These are phyloP conservation scores for Xanthoparmelia taractica DNA, from an alignment of 495 filamentous ascomycete species.

Conservation along the genomic window DNA sequence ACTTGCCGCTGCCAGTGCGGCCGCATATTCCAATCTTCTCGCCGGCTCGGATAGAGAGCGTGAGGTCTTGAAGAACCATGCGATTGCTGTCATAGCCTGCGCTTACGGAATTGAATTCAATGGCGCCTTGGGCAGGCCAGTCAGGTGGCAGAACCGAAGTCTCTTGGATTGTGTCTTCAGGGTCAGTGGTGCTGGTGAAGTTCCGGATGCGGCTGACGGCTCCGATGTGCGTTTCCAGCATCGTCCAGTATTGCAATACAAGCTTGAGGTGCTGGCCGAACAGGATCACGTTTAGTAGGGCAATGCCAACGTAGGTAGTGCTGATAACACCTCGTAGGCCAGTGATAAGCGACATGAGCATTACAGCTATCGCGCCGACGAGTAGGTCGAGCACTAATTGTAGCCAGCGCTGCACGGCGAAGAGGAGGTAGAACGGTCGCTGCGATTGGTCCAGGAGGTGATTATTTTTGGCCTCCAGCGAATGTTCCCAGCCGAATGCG, in stretches of 20 bases:
- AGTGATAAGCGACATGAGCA: slow-evolving; percentile 42
- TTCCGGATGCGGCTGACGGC: slow-evolving; percentile 51
- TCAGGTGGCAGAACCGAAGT: slow-evolving; percentile 33
- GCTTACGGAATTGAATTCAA: slow-evolving; percentile 42
- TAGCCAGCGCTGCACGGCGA: slow-evolving; percentile 48
- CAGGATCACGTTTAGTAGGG: slow-evolving; percentile 50
- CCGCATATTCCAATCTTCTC: slow-evolving; percentile 49
- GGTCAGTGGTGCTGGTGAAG: slow-evolving; percentile 43
- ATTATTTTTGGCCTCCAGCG: slow-evolving; percentile 41
- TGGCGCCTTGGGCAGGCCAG: slow-evolving; percentile 46
- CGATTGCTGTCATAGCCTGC: slow-evolving; percentile 35
- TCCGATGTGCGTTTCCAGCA: slow-evolving; percentile 50
- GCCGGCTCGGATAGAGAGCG: slow-evolving; percentile 43
- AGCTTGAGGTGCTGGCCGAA: slow-evolving; percentile 47
- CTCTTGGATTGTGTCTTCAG: slow-evolving; percentile 42
- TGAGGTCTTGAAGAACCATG: slow-evolving; percentile 43
- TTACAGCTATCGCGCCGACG: slow-evolving; percentile 41
- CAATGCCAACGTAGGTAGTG: slow-evolving; percentile 49
- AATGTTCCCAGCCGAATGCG: slow-evolving; percentile 49
- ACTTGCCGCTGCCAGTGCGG: slow-evolving; percentile 37
- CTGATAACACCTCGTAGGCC: slow-evolving; percentile 37
- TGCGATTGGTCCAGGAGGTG: slow-evolving; percentile 50
- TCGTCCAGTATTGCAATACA: slow-evolving; percentile 50
- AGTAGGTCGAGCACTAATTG: slow-evolving; percentile 44
- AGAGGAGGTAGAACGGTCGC: slow-evolving; percentile 52